Evolutionary conservation across 441 rosid species (phyloP), one percentile per base, ranked within the genome.

Genomic region (Jatropha multifida): DNA sequence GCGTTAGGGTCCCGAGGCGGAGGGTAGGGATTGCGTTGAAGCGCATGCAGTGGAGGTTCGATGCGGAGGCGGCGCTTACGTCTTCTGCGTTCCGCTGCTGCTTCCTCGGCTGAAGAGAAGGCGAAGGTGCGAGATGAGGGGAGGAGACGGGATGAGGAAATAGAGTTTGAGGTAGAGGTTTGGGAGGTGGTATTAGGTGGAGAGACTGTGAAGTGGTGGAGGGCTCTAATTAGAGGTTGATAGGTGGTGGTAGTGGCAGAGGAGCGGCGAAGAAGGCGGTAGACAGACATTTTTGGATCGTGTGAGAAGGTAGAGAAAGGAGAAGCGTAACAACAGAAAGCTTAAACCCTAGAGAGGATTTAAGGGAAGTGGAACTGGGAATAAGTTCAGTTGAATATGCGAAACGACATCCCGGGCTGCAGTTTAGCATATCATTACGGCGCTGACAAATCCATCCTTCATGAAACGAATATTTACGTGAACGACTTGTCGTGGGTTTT

Each of bases 31-130:
- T 88, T 89, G 11, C 90, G 81, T 0, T 91, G 93, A 76, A 93
- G 86, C 54, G 98, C 98, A 71, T 91, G 92, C 64, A 90, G 92
- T 0, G 99, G 99, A 2, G 99, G 99, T 76, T 95, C 95, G 75
- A 92, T 87, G 3, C 98, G 88, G 69, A 92, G 97, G 5, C 94
- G 94, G 27, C 98, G 97, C 78, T 94, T 95, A 37, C 97, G 89
- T 17, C 92, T 90, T 44, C 99, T 94, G 69, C 97, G 98, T 14
- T 92, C 98, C 0, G 98, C 97, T 0, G 98, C 95, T 3, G 99
- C 98, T 84, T 96, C 99, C 69, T 96, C 99, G 13, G 98, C 97
- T 61, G 97, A 90, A 64, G 96, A 85, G 88, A 90, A 96, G 77
- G 92, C 86, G 76, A 78, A 86, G 71, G 86, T 67, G 49, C 93